phyloP scores from a whole-genome alignment of 257 asterid genomes.

The Solanum chmielewskii region DNA sequence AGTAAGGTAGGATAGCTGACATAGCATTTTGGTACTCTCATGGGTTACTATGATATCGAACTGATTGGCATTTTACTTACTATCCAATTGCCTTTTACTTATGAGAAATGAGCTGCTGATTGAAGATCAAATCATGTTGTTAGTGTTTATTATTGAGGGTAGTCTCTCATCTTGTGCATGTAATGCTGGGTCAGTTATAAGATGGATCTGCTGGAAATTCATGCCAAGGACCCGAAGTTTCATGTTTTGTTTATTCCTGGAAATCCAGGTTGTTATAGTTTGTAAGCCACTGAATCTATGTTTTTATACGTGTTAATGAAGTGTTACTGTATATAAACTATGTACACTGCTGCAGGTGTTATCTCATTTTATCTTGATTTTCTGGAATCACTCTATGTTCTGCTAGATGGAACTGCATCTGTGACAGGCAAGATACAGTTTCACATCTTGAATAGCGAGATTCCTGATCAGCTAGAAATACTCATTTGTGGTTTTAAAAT shows the following conservation, averaged over 20 bases:
- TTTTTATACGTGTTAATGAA: neutral
- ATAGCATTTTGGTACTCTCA: neutral
- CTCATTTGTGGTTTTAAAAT: neutral
- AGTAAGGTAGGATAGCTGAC: neutral
- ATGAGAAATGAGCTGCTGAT: neutral
- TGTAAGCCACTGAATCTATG: neutral
- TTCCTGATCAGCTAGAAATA: neutral
- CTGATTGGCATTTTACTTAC: neutral
- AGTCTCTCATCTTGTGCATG: neutral
- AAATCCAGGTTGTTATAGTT: slow-evolving; percentile 60
- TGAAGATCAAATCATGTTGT: neutral
- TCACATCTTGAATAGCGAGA: neutral
- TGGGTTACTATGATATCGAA: neutral
- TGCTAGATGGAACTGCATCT: slow-evolving; percentile 63
- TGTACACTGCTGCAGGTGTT: slow-evolving; percentile 44
- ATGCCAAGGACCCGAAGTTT: slow-evolving; percentile 37
- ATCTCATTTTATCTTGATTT: slow-evolving; percentile 65
- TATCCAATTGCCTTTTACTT: neutral
- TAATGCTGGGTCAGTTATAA: slow-evolving; percentile 31
- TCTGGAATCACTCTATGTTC: slow-evolving; percentile 62
- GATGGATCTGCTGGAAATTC: slow-evolving; percentile 71
- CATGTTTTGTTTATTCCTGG: slow-evolving; percentile 84
- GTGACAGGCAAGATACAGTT: slow-evolving; percentile 51
- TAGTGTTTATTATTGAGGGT: neutral
- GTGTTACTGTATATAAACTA: neutral